Base-by-base conservation (phyloP, 306 rosid species). In the Dryas alaskensis region DNA sequence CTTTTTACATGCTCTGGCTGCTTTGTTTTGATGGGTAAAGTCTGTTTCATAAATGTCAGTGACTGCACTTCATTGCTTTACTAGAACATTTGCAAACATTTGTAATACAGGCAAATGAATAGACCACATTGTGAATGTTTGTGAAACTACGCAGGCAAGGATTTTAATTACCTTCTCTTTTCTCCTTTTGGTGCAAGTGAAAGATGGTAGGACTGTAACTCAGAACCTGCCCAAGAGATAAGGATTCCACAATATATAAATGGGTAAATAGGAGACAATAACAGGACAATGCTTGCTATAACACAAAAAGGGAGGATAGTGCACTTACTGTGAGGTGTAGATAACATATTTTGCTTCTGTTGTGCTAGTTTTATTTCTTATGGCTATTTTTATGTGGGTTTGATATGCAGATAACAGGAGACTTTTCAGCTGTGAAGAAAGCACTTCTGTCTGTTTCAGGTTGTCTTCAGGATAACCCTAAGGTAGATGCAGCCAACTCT, bases 401-500 rank as follows among this genome's bases (percentile, higher is more conserved):
- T 68, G 12, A 53, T 76, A 58, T 83, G 85, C 89, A 92, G 95
- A 85, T 92, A 70, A 76, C 91, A 37, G 90, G 95, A 80, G 86
- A 67, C 69, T 74, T 87, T 65, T 9, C 73, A n/a, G 85, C 88
- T 10, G 96, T 85, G 43, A 92, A 88, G 91, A 90, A 88, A 79
- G 95, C 95, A 14, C 85, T 92, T 52, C 71, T 87, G n/a, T 83
- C 86, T 74, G 85, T 92, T 81, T 84, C 95, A 14, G 68, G 83
- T 72, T 88, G 91, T 80, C 88, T 92, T 67, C 86, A 76, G 68
- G 96, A 90, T 67, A 75, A 51, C 82, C 78, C 77, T 52, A 80
- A 79, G 78, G 71, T 74, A 54, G 88, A 89, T 66, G 79, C 65
- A 53, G 69, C 67, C 45, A 85, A 84, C 74, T 81, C 79, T 54